Percentiles rank a stretch among this genome's conserved stretches.
Evolutionary conservation across 2,329 filamentous ascomycete genomes (phyloP).

Genomic region (Thermomyces lanuginosus): DNA sequence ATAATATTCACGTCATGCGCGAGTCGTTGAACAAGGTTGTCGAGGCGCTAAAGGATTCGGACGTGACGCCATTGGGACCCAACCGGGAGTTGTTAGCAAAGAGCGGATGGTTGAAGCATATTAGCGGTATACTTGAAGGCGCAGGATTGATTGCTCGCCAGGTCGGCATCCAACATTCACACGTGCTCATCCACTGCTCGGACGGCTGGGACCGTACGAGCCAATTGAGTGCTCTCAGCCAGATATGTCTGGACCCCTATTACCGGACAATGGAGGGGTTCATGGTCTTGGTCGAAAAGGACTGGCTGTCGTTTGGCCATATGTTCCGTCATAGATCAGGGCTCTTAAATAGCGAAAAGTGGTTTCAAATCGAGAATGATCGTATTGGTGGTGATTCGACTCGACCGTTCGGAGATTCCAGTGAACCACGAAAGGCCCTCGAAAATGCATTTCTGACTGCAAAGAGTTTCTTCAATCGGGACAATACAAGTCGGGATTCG

Average conservation of each 20-base stretch:
- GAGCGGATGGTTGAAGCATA: slow-evolving; percentile 85
- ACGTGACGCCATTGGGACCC: slow-evolving; percentile 66
- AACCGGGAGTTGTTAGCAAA: slow-evolving; percentile 65
- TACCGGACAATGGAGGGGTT: slow-evolving; percentile 90
- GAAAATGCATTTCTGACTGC: slow-evolving; percentile 74
- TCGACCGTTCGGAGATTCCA: slow-evolving; percentile 24
- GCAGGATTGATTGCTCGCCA: slow-evolving; percentile 70
- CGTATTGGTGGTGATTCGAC: slow-evolving; percentile 41
- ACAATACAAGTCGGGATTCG: slow-evolving; percentile 48
- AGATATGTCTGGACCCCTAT: slow-evolving; percentile 89
- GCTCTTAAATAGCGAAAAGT: slow-evolving; percentile 76
- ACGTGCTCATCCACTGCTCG: slow-evolving; percentile 93
- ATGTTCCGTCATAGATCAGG: slow-evolving; percentile 93
- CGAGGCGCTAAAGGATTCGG: slow-evolving; percentile 81
- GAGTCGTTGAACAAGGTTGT: slow-evolving; percentile 75
- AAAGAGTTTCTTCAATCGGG: slow-evolving; percentile 78
- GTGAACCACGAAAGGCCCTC: slow-evolving; percentile 51
- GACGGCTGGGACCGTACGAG: slow-evolving; percentile 97
- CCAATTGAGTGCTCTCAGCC: slow-evolving; percentile 77
- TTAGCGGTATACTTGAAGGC: slow-evolving; percentile 67
- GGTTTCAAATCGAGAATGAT: slow-evolving; percentile 81
- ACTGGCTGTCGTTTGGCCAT: slow-evolving; percentile 94
- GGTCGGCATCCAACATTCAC: slow-evolving; percentile 80
- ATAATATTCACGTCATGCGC: slow-evolving; percentile 97
- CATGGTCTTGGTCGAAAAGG: slow-evolving; percentile 86